These are phyloP conservation scores for Rhododendron williamsianum DNA, from an alignment of 148 eudicot genomes.

Conservation along the genomic window DNA sequence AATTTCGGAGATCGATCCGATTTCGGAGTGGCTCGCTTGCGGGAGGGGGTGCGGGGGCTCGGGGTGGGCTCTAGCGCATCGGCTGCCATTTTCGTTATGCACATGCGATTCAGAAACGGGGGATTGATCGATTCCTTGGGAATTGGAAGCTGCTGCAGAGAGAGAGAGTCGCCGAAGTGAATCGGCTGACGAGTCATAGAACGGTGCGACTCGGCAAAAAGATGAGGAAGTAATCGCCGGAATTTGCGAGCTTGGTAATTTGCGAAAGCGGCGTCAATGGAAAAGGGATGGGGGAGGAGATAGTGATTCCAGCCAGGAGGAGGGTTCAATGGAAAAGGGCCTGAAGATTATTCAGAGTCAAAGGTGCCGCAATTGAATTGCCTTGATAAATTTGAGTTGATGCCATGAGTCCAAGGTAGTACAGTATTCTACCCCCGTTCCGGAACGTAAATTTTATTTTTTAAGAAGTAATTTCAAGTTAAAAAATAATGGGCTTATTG, in stretches of 20 bases:
- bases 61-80: constrained; percentile 17
- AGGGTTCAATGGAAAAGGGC: neutral
- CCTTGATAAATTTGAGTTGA: neutral
- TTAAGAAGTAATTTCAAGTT: no score
- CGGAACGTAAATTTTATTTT: no score
- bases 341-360: neutral
- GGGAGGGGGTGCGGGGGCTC: neutral
- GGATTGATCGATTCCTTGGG: neutral
- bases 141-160: no score
- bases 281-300: neutral
- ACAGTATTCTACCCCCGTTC: no score
- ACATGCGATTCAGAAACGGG: constrained; percentile 20
- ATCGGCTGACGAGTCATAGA: neutral
- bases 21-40: neutral
- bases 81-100: constrained; percentile 30
- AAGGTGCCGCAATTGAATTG: neutral
- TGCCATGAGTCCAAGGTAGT: neutral
- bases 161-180: no score
- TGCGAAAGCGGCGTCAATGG: no score
- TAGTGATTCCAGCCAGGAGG: no score
- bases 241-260: no score
- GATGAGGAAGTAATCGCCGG: neutral
- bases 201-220: neutral
- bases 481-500: no score
- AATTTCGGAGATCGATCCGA: neutral